Conservation (phyloP, 148 eudicot genomes). For the Rhododendron kiyosumense region DNA sequence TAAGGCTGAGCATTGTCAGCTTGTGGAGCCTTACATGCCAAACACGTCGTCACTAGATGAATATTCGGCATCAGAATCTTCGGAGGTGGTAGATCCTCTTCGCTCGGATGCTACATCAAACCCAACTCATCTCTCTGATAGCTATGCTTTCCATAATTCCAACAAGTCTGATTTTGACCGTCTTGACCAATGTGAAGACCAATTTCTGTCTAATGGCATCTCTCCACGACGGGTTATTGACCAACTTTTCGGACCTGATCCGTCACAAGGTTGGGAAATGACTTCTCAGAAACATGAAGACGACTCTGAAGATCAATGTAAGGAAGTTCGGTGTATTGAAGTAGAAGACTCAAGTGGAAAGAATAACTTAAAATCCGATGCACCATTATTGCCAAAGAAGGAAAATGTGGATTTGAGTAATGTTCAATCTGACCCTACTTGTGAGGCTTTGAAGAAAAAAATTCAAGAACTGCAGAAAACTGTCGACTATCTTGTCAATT, state of each 20-base stretch:
- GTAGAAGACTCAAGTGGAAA: conserved; percentile 22
- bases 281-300: conserved; percentile 21
- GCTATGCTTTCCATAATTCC: conserved; percentile 19
- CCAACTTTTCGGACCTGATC: conserved; percentile 47
- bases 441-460: conserved; percentile 39
- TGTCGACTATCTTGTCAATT: conserved; percentile 40
- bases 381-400: conserved; percentile 17
- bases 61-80: conserved; percentile 52
- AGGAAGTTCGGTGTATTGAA: conserved; percentile 68
- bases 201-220: conserved; percentile 35
- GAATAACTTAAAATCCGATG: conserved; percentile 18
- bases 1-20: conserved; percentile 22
- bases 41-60: conserved; percentile 48
- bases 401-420: conserved; percentile 20
- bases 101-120: conserved; percentile 38
- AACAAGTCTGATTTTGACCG: conserved; percentile 26
- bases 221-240: conserved; percentile 41
- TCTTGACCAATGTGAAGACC: conserved; percentile 36
- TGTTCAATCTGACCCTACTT: conserved; percentile 20
- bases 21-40: conserved; percentile 27
- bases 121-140: conserved; percentile 35
- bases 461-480: conserved; percentile 50
- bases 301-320: conserved; percentile 50
- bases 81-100: conserved; percentile 57
- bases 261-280: conserved; percentile 42